Percentiles rank a stretch among this genome's conserved stretches.
phyloP scores from a whole-genome alignment of 495 filamentous ascomycete species.

The Articulospora tetracladia region DNA sequence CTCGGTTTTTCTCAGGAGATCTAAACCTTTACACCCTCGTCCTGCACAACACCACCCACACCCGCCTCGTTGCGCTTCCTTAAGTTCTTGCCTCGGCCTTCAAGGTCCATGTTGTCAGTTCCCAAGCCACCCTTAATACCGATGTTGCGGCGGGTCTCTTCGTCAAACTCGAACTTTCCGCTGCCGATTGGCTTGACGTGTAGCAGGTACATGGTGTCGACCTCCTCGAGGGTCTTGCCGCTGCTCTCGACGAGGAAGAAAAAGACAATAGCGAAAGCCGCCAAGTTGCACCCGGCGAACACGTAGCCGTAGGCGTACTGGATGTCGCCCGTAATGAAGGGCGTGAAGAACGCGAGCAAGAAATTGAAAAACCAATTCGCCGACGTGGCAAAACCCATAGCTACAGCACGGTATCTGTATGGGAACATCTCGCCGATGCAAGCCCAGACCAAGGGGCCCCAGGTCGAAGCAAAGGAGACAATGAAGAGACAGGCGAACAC shows the following conservation, averaged over 20 bases:
- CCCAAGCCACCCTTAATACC: neutral
- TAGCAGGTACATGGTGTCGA: constrained; percentile 76
- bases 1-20: neutral
- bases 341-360: constrained; percentile 80
- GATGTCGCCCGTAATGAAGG: constrained; percentile 66
- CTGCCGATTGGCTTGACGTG: constrained; percentile 68
- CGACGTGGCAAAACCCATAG: constrained; percentile 73
- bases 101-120: constrained; percentile 11
- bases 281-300: constrained; percentile 67
- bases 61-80: neutral
- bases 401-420: constrained; percentile 66
- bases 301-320: constrained; percentile 76
- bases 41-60: neutral
- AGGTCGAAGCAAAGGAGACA: constrained; percentile 60
- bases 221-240: constrained; percentile 67
- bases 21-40: neutral
- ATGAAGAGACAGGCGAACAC: constrained; percentile 81
- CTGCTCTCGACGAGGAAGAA: constrained; percentile 76
- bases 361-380: constrained; percentile 89
- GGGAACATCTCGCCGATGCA: constrained; percentile 82
- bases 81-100: neutral
- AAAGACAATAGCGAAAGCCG: constrained; percentile 62
- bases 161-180: constrained; percentile 40
- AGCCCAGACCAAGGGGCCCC: constrained; percentile 84
- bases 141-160: constrained; percentile 16